Conservation (phyloP, 768 basidiomycete genomes). For the Trametes punicea region DNA sequence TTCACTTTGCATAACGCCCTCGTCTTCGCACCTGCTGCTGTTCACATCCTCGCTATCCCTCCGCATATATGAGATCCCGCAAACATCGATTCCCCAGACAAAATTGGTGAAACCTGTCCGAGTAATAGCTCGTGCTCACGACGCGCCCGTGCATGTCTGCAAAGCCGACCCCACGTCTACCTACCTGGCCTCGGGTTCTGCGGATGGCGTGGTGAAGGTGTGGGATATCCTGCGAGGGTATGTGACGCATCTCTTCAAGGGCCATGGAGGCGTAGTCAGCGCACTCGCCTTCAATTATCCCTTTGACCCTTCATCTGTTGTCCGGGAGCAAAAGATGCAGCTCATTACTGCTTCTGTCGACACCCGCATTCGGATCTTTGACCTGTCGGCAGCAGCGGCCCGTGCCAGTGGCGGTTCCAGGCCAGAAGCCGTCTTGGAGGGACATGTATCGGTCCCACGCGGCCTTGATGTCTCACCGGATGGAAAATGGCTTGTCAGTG, state of each 20-base stretch:
- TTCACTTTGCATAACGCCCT: conserved; percentile 77
- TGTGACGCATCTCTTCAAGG: conserved; percentile 92
- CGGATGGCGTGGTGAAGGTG: conserved; percentile 95
- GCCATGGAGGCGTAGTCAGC: conserved; percentile 96
- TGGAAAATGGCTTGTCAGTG: conserved; percentile 87
- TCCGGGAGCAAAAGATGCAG: conserved; percentile 54
- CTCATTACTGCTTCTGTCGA: conserved; percentile 92
- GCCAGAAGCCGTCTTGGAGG: conserved; percentile 83
- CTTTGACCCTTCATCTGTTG: conserved; percentile 49
- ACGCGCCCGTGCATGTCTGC: conserved; percentile 91
- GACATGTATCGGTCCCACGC: conserved; percentile 92
- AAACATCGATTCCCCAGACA: conserved; percentile 36
- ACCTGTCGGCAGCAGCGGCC: conserved; percentile 65
- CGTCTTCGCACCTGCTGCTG: conserved; percentile 67
- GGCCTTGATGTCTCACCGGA: conserved; percentile 83
- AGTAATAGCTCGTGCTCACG: conserved; percentile 80
- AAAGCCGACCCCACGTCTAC: conserved; percentile 80
- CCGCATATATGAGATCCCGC: conserved; percentile 79
- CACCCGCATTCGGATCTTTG: conserved; percentile 88
- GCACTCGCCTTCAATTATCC: conserved; percentile 85
- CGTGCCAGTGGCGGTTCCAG: conserved; percentile 54
- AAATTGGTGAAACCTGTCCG: conserved; percentile 67
- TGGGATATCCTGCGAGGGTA: conserved; percentile 89
- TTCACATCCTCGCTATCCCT: conserved; percentile 82
- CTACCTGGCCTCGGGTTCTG: conserved; percentile 92